Evolutionary conservation across 129 eudicot species (phyloP), one percentile per base, ranked within the genome.

Genomic region (Centrapalus pauciflorus): DNA sequence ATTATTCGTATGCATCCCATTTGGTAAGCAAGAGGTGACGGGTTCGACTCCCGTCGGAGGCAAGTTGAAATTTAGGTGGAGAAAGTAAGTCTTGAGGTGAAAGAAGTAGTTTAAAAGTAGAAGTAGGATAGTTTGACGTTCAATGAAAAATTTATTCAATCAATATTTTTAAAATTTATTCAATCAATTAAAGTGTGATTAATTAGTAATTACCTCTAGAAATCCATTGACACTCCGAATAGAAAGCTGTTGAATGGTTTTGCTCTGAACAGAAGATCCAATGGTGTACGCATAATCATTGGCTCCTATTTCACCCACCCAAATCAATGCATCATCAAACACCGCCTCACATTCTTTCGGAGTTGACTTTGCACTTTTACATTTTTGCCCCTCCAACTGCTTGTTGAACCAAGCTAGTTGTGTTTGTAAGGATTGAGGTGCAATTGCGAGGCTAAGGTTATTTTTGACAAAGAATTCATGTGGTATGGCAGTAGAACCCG

Each of bases 281-380:
- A 77, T 19, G 45, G 86, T 61, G 64, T 83, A 92, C 14, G 96
- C 96, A 30, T 92, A 88, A 56, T 88, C 98, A 77, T 92, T 92
- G 7, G 95, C 98, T 19, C 98, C 98, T 76, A 92, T 88, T 40
- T 92, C 98, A 32, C 98, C 98, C 30, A 85, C 96, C 98, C 98
- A 92, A 70, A 92, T 62, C 82, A 92, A 71, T 1, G 98, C 88
- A 61, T 92, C 90, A 61, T 74, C 69, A 68, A 88, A 81, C 34
- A 77, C 79, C 12, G 66, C 78, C 59, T 67, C 72, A 57, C 96
- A 90, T 74, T 73, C 74, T 8, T 46, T 55, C 0, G 83, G 78
- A 23, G 85, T 76, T 27, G 7, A 32, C 3, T 34, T 57, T 1
- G 32, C 30, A 14, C 68, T 71, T 45, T 35, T 67, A 63, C 96